Evolutionary conservation across 768 basidiomycete genomes (phyloP), one percentile per base, ranked within the genome.

Genomic region (Pholiota conissans): DNA sequence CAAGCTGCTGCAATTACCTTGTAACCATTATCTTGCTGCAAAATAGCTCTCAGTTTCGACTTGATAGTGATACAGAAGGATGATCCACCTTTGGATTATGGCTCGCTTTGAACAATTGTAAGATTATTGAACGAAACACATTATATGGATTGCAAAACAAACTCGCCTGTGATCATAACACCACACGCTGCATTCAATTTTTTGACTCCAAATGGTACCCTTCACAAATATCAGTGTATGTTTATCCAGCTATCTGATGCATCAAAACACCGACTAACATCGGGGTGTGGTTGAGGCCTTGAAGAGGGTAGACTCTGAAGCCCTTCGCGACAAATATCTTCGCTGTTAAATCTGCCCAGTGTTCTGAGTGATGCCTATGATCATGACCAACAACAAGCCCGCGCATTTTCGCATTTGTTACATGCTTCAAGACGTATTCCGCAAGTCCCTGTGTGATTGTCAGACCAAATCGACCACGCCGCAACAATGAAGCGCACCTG

Each of bases 301-400:
- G 75, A 53, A 86, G 79, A 10, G 91, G 75, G 68, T 89, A 89
- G 3, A 87, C 88, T 63, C 84, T 89, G 64, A 90, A 76, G 1
- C 82, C 84, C 46, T 81, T 78, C 28, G 77, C 69, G 49, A 89
- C 64, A 62, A 95, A 95, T 4, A 79, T 86, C 0, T 81, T 76
- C 5, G 91, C 90, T 11, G 91, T 89, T 48, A 95, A 74, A 52
- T 78, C 70, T 1, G 91, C 92, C 87, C 91, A 95, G 53, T 78
- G 76, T 56, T 83, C 83, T 3, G 90, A 92, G 69, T 95, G 83
- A 67, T 92, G 74, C 45, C 93, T 80, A 70, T 95, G 93, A 65
- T 95, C 93, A 69, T 95, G 84, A 10, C 93, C 93, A 47, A 95
- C 80, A 35, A 95, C 91, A 39, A 93, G 74, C 0, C 93, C 93